Conservation (phyloP, 176 grass and related monocot species). For the maize (Zea mays) region DNA sequence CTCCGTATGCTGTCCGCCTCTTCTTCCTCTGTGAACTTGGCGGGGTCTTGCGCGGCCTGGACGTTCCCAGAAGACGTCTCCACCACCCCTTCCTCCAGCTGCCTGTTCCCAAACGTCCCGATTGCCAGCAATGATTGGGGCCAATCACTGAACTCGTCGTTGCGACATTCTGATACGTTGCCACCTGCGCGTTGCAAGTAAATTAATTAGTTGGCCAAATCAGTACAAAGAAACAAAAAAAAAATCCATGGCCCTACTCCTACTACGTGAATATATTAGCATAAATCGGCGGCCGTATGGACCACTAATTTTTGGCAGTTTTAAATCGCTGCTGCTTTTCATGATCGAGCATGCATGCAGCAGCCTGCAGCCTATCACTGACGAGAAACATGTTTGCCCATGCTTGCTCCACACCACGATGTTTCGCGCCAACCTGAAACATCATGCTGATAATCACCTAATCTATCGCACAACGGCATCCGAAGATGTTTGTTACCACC, state of each 20-base stretch:
- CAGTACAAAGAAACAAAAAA: not conserved
- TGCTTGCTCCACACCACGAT: constrained; percentile 35
- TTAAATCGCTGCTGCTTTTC: constrained; percentile 19
- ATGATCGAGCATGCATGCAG: no score
- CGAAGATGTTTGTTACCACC: constrained; percentile 1
- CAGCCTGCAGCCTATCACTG: constrained; percentile 25
- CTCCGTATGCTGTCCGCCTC: constrained; percentile 56
- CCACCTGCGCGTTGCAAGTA: constrained; percentile 41
- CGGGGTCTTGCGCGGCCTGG: constrained; percentile 31
- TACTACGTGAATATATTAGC: constrained; percentile 33
- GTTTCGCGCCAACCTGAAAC: constrained; percentile 14
- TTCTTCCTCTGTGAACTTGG: constrained; percentile 63
- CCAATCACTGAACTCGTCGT: constrained; percentile 69
- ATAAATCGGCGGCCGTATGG: no score
- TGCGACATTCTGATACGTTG: constrained; percentile 40
- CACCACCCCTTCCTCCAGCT: constrained; percentile 41
- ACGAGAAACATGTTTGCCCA: constrained; percentile 32
- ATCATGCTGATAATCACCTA: constrained; percentile 16
- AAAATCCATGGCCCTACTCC: constrained; percentile 33
- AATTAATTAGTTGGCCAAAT: constrained; percentile 36
- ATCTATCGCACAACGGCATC: not conserved
- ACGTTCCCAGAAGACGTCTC: constrained; percentile 33
- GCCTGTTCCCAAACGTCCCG: constrained; percentile 70
- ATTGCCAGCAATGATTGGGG: constrained; percentile 71
- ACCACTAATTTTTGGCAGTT: constrained; percentile 37